phyloP scores from a whole-genome alignment of 148 eudicot genomes.

The Nepenthes gracilis region DNA sequence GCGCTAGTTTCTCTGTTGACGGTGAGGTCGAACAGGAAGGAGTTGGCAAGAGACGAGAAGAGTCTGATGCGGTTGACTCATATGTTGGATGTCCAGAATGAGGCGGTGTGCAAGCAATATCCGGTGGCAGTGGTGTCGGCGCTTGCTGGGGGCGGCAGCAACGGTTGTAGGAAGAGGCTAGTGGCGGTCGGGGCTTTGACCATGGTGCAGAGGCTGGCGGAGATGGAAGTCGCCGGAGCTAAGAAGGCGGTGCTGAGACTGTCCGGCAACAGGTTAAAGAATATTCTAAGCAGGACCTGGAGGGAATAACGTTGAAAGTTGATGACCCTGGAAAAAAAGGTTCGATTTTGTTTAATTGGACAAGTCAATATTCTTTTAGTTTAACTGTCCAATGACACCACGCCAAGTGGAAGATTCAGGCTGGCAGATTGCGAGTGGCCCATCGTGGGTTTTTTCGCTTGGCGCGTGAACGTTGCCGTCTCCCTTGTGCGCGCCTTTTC shows the following conservation, averaged over 20 bases:
- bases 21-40: slow-evolving; percentile 44
- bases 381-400: neutral
- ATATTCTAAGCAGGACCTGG: slow-evolving; percentile 43
- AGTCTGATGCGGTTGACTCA: slow-evolving; percentile 40
- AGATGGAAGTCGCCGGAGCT: slow-evolving; percentile 60
- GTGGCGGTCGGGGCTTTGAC: slow-evolving; percentile 36
- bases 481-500: too few species aligned
- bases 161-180: slow-evolving; percentile 54
- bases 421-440: too few species aligned
- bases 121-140: slow-evolving; percentile 47
- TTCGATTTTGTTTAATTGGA: neutral
- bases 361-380: neutral
- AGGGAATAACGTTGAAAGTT: slow-evolving; percentile 37
- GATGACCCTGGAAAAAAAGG: slow-evolving; percentile 3
- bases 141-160: slow-evolving; percentile 38
- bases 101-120: slow-evolving; percentile 38
- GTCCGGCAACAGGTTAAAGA: slow-evolving; percentile 44
- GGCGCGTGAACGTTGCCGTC: too few species aligned
- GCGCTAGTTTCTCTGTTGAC: slow-evolving; percentile 31
- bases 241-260: slow-evolving; percentile 54
- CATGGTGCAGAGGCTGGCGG: slow-evolving; percentile 37
- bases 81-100: slow-evolving; percentile 48
- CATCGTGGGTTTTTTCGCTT: too few species aligned
- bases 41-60: slow-evolving; percentile 50
- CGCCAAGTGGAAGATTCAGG: neutral